Percentiles rank a stretch among this genome's conserved stretches.
Conservation (phyloP, 768 basidiomycete species). For the Rhodocollybia butyracea region DNA sequence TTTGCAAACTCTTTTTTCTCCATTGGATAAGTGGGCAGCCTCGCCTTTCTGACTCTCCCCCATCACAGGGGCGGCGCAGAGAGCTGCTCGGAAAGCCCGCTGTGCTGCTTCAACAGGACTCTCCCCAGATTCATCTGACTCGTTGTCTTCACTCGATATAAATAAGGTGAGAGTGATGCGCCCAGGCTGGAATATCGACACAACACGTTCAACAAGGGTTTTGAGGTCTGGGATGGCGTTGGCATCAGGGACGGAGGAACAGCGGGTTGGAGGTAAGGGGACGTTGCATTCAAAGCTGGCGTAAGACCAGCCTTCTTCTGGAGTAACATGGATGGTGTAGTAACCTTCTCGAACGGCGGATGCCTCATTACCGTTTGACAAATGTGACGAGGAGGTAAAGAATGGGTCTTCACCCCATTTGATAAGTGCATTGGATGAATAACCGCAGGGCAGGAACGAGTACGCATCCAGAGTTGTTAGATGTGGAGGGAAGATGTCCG, state of each 20-base stretch:
- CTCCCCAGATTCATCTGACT: slow-evolving; percentile 38
- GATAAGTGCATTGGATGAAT: slow-evolving; percentile 88
- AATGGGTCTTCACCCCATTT: slow-evolving; percentile 50
- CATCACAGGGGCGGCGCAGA: slow-evolving; percentile 30
- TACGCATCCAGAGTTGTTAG: slow-evolving; percentile 89
- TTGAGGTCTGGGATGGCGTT: slow-evolving; percentile 66
- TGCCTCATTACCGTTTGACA: slow-evolving; percentile 4
- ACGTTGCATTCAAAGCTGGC: slow-evolving; percentile 99
- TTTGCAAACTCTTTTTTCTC: not conserved
- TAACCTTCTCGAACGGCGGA: slow-evolving; percentile 72
- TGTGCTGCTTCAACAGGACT: slow-evolving; percentile 69
- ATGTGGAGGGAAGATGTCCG: slow-evolving; percentile 73
- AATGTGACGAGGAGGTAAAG: slow-evolving; percentile 14
- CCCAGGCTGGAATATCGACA: slow-evolving; percentile 89
- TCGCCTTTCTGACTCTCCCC: slow-evolving; percentile 3
- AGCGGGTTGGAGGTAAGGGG: slow-evolving; percentile 48
- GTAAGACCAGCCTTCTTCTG: slow-evolving; percentile 97
- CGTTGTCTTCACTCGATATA: slow-evolving; percentile 67
- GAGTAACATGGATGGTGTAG: slow-evolving; percentile 98
- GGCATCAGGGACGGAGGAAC: slow-evolving; percentile 21
- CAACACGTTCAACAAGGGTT: slow-evolving; percentile 83
- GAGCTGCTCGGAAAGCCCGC: slow-evolving; percentile 67
- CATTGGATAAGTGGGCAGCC: not conserved
- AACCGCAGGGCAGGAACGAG: slow-evolving; percentile 93
- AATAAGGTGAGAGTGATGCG: slow-evolving; percentile 87